Base-by-base conservation (phyloP, 192 early-diverging fungal species). In the Entomortierella parvispora region DNA sequence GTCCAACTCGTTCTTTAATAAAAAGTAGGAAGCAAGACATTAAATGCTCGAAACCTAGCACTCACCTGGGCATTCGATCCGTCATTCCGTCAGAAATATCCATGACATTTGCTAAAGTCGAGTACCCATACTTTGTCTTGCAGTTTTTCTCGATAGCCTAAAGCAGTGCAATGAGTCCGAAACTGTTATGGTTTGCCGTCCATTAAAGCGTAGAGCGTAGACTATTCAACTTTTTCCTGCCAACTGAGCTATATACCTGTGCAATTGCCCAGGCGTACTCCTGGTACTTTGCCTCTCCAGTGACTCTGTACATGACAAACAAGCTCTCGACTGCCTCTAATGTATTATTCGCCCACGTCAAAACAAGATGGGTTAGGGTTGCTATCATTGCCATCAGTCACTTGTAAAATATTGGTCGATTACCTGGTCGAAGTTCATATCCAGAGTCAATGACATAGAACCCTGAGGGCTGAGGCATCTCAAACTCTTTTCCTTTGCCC, bases 381-480 rank as follows among this genome's bases (percentile, higher is more conserved):
- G 18, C 12, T 29, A 8, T 18, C 10, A 45, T 0, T 9, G 20
- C 25, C 10, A 6, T 46, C 17, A 1, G 18, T 46, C 3, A 2
- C 23, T 26, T n/a, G 2, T 10, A 17, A 18, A 18, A 22, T 49
- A 40, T 3, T 28, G 5, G 9, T 32, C 32, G 2, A 43, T 51
- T 64, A 72, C 69, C 69, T 65, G 69, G 69, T 22, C 62, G 54
- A 66, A 95, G 68, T 4, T 87, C 58, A 62, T 93, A 72, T n/a
- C 59, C 56, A 8, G 62, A 48, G 15, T 64, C 70, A 31, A 72
- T 72, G 23, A 65, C 49, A 15, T 65, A 65, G 42, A 65, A 72
- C 28, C 70, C 70, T 25, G 23, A 8, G 2, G 47, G 55, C 22
- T 18, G 29, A n/a, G 56, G 54, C 69, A 65, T 72, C 55, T 72